Conservation (phyloP, 2,329 filamentous ascomycete species). For the Juglanconis oblonga region DNA sequence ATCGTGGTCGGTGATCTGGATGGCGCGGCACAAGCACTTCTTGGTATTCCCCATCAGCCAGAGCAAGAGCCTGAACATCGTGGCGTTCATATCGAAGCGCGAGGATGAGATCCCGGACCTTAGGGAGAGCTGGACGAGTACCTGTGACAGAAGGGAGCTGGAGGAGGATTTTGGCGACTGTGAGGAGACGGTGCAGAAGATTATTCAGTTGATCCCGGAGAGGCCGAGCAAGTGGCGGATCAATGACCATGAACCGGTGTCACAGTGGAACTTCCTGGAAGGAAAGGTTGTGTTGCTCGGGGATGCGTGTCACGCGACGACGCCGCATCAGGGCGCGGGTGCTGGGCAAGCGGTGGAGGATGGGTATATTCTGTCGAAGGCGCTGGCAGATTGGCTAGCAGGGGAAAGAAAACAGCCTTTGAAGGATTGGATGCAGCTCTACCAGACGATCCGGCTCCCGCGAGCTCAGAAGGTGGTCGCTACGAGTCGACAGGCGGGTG, state of each 20-base stretch:
- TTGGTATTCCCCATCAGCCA: slow-evolving; percentile 18
- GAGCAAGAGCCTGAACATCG: slow-evolving; percentile 17
- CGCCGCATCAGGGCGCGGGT: slow-evolving; percentile 20
- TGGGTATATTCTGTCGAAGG: slow-evolving; percentile 19
- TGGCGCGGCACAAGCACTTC: slow-evolving; percentile 15
- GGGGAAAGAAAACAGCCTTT: not conserved
- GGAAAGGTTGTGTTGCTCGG: slow-evolving; percentile 13
- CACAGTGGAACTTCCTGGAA: slow-evolving; percentile 20
- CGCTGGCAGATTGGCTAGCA: slow-evolving; percentile 10
- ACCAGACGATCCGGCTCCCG: slow-evolving; percentile 28
- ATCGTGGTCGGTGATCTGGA: slow-evolving; percentile 12
- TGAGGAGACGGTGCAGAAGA: slow-evolving; percentile 15
- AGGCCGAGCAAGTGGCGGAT: slow-evolving; percentile 25
- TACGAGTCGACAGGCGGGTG: slow-evolving; percentile 29
- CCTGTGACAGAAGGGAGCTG: slow-evolving; percentile 11
- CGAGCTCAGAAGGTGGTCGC: slow-evolving; percentile 29
- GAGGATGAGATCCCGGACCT: slow-evolving; percentile 18
- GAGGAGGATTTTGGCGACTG: slow-evolving; percentile 20
- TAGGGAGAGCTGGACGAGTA: slow-evolving; percentile 16
- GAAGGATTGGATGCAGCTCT: slow-evolving; percentile 23
- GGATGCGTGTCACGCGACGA: slow-evolving; percentile 17
- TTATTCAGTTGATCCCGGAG: slow-evolving; percentile 19
- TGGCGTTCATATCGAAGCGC: slow-evolving; percentile 18
- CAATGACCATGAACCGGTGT: slow-evolving; percentile 25
- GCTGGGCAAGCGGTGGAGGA: slow-evolving; percentile 22